Conservation (phyloP, 1,284 basidiomycete species). For the Ustilago bromivora region DNA sequence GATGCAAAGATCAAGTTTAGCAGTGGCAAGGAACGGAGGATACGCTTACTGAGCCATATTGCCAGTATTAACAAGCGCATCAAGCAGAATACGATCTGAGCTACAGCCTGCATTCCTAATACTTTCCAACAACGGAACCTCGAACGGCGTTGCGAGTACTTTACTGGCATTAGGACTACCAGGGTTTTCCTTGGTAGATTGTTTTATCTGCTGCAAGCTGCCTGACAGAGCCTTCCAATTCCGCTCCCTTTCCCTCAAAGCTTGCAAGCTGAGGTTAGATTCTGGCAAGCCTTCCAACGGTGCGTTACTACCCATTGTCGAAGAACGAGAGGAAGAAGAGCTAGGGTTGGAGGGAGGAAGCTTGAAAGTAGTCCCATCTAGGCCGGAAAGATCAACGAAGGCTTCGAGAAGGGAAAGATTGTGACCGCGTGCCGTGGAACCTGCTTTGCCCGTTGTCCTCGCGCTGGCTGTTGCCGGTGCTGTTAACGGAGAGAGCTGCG, state of each 20-base stretch:
- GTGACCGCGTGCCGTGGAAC: conserved; percentile 37
- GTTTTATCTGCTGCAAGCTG: conserved; percentile 35
- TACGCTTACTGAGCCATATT: conserved; percentile 13
- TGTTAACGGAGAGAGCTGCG: conserved; percentile 43
- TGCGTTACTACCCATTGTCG: neutral
- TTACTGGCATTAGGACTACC: neutral
- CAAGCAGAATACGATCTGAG: conserved; percentile 30
- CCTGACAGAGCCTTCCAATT: conserved; percentile 45
- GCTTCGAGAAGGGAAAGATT: conserved; percentile 45
- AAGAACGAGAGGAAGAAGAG: neutral
- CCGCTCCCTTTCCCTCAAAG: conserved; percentile 33
- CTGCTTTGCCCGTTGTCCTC: conserved; percentile 34
- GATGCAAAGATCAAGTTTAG: neutral
- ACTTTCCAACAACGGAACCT: conserved; percentile 22
- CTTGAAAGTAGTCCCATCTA: conserved; percentile 41
- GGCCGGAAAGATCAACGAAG: conserved; percentile 40
- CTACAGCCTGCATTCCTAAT: conserved; percentile 32
- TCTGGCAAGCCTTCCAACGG: conserved; percentile 21
- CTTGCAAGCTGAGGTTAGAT: conserved; percentile 33
- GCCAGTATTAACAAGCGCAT: conserved; percentile 34
- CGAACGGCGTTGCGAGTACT: neutral
- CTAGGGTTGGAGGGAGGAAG: conserved; percentile 19
- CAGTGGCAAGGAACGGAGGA: neutral
- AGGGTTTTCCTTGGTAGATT: conserved; percentile 9
- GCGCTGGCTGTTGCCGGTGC: conserved; percentile 31